A percentile compares a stretch with the other conserved stretches of the same genome.
phyloP scores from a whole-genome alignment of 2,329 filamentous ascomycete species.

The Colletotrichum viniferum region DNA sequence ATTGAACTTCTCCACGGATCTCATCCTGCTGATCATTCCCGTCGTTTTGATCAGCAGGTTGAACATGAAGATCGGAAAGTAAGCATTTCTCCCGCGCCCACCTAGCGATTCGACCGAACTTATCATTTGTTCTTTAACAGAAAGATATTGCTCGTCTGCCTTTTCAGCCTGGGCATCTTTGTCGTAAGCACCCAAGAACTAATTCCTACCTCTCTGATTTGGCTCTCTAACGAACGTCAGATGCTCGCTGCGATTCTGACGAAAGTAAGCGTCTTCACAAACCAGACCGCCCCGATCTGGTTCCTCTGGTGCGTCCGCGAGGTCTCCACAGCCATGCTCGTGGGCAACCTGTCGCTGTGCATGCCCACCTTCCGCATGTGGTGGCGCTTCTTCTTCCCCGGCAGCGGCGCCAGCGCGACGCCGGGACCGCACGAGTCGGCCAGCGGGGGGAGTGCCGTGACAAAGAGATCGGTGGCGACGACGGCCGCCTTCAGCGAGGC shows the following conservation, averaged over 20 bases:
- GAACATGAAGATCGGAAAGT: constrained; percentile 11
- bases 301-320: constrained; percentile 19
- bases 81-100: neutral
- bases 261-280: constrained; percentile 3
- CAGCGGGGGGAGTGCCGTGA: neutral
- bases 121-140: neutral
- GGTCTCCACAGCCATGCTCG: constrained; percentile 14
- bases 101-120: neutral
- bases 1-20: constrained; percentile 18
- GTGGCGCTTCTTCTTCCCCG: constrained; percentile 3
- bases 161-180: constrained; percentile 13
- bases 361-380: neutral
- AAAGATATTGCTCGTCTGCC: constrained; percentile 7
- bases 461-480: neutral
- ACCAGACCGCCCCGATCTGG: constrained; percentile 1
- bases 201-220: accelerated
- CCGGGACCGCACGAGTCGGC: neutral
- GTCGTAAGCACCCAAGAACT: neutral
- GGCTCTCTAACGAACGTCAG: neutral
- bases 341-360: constrained; percentile 15
- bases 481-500: neutral
- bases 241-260: constrained; percentile 13
- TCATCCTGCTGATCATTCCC: constrained; percentile 4
- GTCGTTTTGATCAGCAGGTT: constrained; percentile 4
- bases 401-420: neutral